A percentile compares a stretch with the other conserved stretches of the same genome.
phyloP scores from a whole-genome alignment of 2,329 filamentous ascomycete species.

The Endothia cerciana region DNA sequence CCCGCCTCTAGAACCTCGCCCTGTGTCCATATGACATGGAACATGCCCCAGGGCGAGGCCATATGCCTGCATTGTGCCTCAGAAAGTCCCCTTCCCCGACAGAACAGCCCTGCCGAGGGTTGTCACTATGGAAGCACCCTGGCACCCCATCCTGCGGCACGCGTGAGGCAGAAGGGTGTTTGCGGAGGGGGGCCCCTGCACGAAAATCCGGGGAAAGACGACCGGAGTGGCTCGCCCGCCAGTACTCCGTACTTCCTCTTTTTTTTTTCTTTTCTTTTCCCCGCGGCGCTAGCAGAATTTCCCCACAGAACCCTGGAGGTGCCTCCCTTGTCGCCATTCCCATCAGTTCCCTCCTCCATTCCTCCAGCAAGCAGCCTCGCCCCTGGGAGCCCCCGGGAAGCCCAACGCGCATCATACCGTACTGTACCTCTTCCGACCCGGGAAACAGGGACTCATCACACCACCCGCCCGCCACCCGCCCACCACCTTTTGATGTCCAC shows the following conservation, averaged over 20 bases:
- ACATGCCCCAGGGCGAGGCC: no score
- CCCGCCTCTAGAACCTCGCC: not conserved
- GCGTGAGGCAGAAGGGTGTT: not conserved
- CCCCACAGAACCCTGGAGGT: slow-evolving; percentile 10
- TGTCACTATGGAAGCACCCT: not conserved
- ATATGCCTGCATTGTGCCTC: no score
- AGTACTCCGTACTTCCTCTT: no score
- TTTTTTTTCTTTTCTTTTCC: slow-evolving; percentile 1
- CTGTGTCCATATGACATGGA: not conserved
- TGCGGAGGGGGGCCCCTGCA: no score
- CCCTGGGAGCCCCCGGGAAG: no score
- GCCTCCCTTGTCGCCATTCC: not conserved
- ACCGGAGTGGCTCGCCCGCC: not conserved
- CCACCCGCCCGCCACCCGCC: slow-evolving; percentile 10
- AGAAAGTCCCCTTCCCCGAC: no score
- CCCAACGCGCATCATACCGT: no score
- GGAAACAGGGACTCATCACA: not conserved
- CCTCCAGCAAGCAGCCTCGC: not conserved
- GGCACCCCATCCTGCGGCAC: not conserved
- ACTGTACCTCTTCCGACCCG: not conserved
- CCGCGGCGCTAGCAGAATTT: slow-evolving; percentile 5
- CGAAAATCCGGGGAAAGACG: slow-evolving; percentile 7
- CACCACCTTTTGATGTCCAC: not conserved
- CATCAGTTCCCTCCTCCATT: no score
- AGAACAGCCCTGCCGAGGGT: slow-evolving; percentile 1